A percentile compares a stretch with the other conserved stretches of the same genome.
Evolutionary conservation across 495 filamentous ascomycete genomes (phyloP).

Genomic region (Amphirosellinia nigrospora): DNA sequence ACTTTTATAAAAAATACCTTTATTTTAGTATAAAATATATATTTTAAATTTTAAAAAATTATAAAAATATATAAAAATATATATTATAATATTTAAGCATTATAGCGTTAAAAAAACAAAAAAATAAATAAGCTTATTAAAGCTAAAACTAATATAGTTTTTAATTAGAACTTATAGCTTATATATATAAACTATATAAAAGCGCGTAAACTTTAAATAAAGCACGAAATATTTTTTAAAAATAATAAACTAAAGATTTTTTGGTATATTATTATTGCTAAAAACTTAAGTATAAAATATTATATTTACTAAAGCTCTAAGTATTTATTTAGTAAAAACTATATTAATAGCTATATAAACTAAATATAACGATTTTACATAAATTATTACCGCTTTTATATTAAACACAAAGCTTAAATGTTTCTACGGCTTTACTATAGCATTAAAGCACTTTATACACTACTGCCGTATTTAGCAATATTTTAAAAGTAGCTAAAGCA

Average conservation of each 20-base stretch:
- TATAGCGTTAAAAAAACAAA: neutral
- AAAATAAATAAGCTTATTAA: neutral
- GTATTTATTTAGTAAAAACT: neutral
- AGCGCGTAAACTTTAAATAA: neutral
- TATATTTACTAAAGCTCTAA: neutral
- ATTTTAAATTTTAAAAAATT: neutral
- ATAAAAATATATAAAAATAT: neutral
- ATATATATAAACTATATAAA: too few species aligned
- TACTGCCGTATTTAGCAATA: neutral
- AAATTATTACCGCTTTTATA: neutral
- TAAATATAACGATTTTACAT: neutral
- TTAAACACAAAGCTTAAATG: neutral
- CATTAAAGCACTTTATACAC: neutral
- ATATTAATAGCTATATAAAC: neutral
- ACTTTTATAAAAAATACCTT: neutral
- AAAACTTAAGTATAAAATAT: neutral
- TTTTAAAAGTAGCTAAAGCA: neutral
- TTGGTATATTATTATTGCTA: neutral
- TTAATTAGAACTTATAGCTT: neutral
- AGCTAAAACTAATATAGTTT: too few species aligned
- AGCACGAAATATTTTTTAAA: neutral
- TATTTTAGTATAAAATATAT: neutral
- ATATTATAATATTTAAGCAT: neutral
- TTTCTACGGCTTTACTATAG: neutral
- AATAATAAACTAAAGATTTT: neutral